Evolutionary conservation across 2,329 filamentous ascomycete genomes (phyloP).

Genomic region (Colletotrichum tropicicola): DNA sequence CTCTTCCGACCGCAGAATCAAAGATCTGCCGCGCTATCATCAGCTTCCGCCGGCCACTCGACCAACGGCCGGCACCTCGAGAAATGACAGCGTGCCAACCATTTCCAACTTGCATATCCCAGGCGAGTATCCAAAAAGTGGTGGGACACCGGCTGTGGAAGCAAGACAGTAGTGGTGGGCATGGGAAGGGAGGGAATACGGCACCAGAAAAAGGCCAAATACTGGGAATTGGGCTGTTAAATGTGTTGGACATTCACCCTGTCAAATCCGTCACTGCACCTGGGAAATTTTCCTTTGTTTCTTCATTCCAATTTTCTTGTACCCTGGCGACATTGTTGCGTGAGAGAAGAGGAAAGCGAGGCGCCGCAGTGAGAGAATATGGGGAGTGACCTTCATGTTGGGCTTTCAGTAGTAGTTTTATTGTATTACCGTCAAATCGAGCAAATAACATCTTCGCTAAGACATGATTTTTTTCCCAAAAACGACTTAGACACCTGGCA

Average conservation of each 20-base stretch:
- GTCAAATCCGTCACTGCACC: too few species aligned
- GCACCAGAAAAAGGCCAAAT: too few species aligned
- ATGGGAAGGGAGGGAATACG: not conserved
- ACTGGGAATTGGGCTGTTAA: too few species aligned
- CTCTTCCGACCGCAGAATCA: not conserved
- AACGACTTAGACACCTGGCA: not conserved
- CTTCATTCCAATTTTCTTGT: not conserved
- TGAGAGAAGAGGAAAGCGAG: not conserved
- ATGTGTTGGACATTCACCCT: too few species aligned
- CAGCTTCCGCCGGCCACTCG: slow-evolving; percentile 31
- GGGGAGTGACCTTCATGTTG: too few species aligned
- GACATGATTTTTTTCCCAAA: not conserved
- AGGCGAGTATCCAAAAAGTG: slow-evolving; percentile 70
- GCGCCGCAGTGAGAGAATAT: too few species aligned
- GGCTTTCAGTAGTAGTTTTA: too few species aligned
- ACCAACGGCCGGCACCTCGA: slow-evolving; percentile 36
- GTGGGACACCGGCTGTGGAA: not conserved
- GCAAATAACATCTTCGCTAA: not conserved
- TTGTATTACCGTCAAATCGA: not conserved
- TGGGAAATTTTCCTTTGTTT: not conserved
- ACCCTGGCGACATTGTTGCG: not conserved
- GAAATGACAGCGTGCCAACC: slow-evolving; percentile 58
- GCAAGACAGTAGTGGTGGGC: not conserved
- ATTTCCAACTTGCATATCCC: slow-evolving; percentile 76
- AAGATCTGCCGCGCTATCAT: not conserved